Base-by-base conservation (phyloP, 2,329 filamentous ascomycete genomes). In the Venturia oleaginea region DNA sequence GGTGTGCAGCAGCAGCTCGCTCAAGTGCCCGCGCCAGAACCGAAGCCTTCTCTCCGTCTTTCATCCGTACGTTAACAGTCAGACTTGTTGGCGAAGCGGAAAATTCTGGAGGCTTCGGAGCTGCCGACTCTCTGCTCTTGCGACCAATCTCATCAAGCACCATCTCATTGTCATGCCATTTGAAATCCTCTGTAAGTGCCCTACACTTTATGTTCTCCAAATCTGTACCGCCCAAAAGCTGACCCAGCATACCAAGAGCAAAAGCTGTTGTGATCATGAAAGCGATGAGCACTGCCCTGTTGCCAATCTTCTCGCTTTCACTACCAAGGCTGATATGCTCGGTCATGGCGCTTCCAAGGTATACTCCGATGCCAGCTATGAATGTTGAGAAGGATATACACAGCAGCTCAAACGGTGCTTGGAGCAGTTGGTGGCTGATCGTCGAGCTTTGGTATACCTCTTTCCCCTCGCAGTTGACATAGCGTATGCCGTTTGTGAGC, bases 361-460 rank as follows among this genome's bases (percentile, higher is more conserved):
- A 70, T 3, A 67, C 62, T 1, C 67, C 64, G 19, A 70, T 59
- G 8, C 68, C 69, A 2, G 62, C 61, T 2, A 70, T 38, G 43
- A 69, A 67, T 13, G 65, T 57, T 15, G 61, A 65, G 3, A 70
- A 67, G 3, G 67, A 64, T 19, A 70, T 66, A 34, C 59, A 63
- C 4, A 70, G 60, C 27, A 69, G 48, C 61, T 70, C 69, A 46
- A 68, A 70, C 2, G 69, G 68, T 0, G 64, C 64, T n/a, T 69
- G 65, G 15, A 70, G 61, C 6, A 70, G 51, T 42, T 66, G 65
- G 22, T 68, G 63, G 15, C 65, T 63, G 0, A 66, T 64, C 10
- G 68, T 66, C 8, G 69, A 70, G 62, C 66, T 68, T 34, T 59
- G 55, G 17, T 59, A 40, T 13, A 59, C 37, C n/a, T 48, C 43